Base-by-base conservation (phyloP, 805 yeast genomes). In the Suhomyces sp. region DNA sequence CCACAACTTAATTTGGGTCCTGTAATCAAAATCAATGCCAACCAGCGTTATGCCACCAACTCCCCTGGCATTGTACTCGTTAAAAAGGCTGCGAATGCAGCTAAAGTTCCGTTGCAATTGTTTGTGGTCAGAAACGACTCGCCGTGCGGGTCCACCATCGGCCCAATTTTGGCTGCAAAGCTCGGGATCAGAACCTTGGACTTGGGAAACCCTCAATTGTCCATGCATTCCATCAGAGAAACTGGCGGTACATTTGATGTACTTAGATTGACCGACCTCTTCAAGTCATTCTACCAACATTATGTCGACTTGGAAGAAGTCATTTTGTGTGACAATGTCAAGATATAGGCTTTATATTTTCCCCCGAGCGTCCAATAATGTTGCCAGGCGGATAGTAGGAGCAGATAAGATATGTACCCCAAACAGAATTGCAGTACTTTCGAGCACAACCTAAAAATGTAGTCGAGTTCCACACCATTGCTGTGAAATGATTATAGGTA, bases 91-190 rank as follows among this genome's bases (percentile, higher is more conserved):
- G 97, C 96, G 3, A 79, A 83, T 46, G 60, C 62, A 24, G 85
- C 83, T 3, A 71, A 80, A 59, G 86, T 88, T n/a, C 97, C 97
- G 15, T 70, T 93, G 55, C 99, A 93, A 69, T 69, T 91, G 51
- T 90, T 93, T 72, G 97, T 92, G n/a, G 96, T 87, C 24, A 81
- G 93, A 51, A 94, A 93, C 67, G 96, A 88, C 64, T 84, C 96
- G 2, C 89, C 97, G 2, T 93, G 98, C 71, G 99, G 99, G 2
- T 86, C 96, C 1, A 93, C 99, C 1, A 93, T 93, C 62, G 99
- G 98, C 1, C 98, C 98, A 19, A 88, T 92, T 68, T 74, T 93
- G 52, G 86, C 97, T 33, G 85, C 96, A 2, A 87, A 87, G 59
- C 78, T 91, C 37, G 98, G 98, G 49, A 79, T 92, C 47, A 80